Conservation (phyloP, 805 yeast species). For the Yamadazyma scolyti region DNA sequence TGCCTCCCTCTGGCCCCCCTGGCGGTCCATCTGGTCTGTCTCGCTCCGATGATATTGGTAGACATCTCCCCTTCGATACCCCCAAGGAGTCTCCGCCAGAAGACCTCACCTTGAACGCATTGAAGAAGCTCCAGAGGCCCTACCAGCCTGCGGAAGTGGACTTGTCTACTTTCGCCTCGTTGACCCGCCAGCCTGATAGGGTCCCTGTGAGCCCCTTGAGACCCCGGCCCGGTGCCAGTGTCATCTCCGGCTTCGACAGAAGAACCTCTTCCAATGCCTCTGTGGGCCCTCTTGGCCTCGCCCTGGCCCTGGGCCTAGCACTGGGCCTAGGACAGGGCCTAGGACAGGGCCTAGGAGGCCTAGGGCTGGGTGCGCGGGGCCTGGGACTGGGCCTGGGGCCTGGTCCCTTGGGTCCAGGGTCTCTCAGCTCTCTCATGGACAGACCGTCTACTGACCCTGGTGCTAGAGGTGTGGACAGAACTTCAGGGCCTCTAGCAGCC, state of each 20-base stretch:
- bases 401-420: no score
- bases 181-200: slow-evolving; percentile 42
- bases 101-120: slow-evolving; percentile 36
- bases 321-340: not conserved
- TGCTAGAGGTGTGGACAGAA: no score
- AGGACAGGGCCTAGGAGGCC: not conserved
- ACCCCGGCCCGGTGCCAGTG: no score
- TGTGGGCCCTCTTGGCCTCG: no score
- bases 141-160: slow-evolving; percentile 47
- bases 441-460: no score
- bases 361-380: not conserved
- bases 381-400: no score
- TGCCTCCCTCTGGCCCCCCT: no score
- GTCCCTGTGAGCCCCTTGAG: no score
- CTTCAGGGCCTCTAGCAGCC: no score
- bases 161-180: slow-evolving; percentile 39
- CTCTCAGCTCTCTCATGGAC: no score
- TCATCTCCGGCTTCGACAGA: not conserved
- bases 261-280: not conserved
- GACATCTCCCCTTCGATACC: slow-evolving; percentile 33
- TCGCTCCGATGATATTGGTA: no score
- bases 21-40: no score
- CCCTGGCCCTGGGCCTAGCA: not conserved
- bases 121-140: slow-evolving; percentile 37
- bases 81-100: slow-evolving; percentile 2